Conservation (phyloP, 2,329 filamentous ascomycete genomes). For the Ophiocordyceps camponoti-saundersi region DNA sequence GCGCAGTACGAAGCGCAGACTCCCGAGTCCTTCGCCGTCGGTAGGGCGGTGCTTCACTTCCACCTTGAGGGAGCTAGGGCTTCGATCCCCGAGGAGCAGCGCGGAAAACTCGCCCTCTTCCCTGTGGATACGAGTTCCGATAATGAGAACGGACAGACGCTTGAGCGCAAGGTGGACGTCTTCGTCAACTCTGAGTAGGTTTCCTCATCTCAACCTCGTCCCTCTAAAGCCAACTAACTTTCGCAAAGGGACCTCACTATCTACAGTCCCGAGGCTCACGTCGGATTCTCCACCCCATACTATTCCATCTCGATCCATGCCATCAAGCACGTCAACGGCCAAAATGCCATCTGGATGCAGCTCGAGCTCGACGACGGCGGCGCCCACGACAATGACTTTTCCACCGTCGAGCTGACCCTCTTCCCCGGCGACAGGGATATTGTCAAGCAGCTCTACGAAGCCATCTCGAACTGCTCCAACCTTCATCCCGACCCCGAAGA, state of each 20-base stretch:
- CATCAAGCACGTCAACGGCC: slow-evolving; percentile 38
- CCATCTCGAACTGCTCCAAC: slow-evolving; percentile 59
- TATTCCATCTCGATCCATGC: slow-evolving; percentile 61
- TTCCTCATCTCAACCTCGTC: not conserved
- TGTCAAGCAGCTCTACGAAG: slow-evolving; percentile 39
- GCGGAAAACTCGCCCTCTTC: slow-evolving; percentile 37
- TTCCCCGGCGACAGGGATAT: slow-evolving; percentile 25
- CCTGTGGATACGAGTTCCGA: slow-evolving; percentile 13
- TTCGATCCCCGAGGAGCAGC: slow-evolving; percentile 36
- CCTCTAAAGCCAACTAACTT: not conserved
- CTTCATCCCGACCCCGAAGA: slow-evolving; percentile 54
- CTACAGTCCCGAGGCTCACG: slow-evolving; percentile 39
- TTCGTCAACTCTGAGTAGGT: slow-evolving; percentile 41
- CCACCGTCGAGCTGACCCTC: slow-evolving; percentile 51
- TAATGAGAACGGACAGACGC: slow-evolving; percentile 13
- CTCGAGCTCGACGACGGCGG: slow-evolving; percentile 44
- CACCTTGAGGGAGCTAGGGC: slow-evolving; percentile 40
- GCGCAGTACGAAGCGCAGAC: slow-evolving; percentile 56
- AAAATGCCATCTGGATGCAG: slow-evolving; percentile 47
- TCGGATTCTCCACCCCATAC: slow-evolving; percentile 55
- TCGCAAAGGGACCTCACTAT: slow-evolving; percentile 31
- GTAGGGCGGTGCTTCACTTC: slow-evolving; percentile 54
- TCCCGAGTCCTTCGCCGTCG: slow-evolving; percentile 53
- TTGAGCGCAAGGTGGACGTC: slow-evolving; percentile 33
- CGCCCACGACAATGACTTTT: slow-evolving; percentile 44